Percentiles rank a stretch among this genome's conserved stretches.
Conservation (phyloP, 768 basidiomycete genomes). For the Macrolepiota albuminosa region DNA sequence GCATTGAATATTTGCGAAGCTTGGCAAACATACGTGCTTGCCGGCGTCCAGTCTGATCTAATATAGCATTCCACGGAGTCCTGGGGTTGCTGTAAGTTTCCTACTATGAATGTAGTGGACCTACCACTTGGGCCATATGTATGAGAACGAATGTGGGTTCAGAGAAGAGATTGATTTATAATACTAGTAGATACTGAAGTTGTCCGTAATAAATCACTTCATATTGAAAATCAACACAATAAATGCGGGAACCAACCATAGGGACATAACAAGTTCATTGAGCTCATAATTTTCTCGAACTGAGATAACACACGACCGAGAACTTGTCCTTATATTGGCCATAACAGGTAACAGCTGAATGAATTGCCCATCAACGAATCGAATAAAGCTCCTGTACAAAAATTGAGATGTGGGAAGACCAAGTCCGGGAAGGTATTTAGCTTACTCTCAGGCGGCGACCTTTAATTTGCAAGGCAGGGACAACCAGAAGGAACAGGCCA, state of each 20-base stretch:
- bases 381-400: constrained; percentile 18
- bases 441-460: constrained; percentile 39
- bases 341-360: too few relatives aligned
- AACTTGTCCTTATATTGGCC: neutral
- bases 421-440: constrained; percentile 1
- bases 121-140: neutral
- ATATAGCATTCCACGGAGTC: neutral
- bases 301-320: neutral
- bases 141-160: neutral
- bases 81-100: neutral
- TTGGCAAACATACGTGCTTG: neutral
- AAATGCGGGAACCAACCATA: neutral
- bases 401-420: neutral
- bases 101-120: too few relatives aligned
- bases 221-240: neutral
- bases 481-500: constrained; percentile 43
- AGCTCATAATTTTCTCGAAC: neutral
- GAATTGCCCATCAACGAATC: neutral
- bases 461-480: constrained; percentile 43
- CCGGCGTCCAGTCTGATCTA: neutral
- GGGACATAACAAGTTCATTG: neutral
- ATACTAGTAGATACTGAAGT: neutral
- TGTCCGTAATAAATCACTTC: neutral
- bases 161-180: neutral
- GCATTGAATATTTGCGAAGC: neutral